phyloP scores from a whole-genome alignment of 306 rosid genomes.

The Erythrophleum fordii region DNA sequence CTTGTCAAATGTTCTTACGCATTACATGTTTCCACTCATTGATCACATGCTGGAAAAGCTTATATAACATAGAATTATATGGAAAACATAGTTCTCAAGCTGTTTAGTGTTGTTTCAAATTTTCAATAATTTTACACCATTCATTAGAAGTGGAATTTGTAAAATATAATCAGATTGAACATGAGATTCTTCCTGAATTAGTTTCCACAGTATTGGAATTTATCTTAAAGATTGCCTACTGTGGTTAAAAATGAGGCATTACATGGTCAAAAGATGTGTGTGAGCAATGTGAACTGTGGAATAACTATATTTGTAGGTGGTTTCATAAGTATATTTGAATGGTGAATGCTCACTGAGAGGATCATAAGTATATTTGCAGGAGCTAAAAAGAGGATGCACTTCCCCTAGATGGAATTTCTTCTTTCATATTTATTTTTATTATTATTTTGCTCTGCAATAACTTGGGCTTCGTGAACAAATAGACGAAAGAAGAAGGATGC shows the following conservation, averaged over 20 bases:
- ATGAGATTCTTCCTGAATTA: background rate
- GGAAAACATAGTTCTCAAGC: background rate
- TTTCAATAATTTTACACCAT: background rate
- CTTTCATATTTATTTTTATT: background rate
- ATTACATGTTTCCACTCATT: background rate
- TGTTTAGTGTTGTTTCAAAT: background rate
- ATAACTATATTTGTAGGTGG: background rate
- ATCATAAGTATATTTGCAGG: background rate
- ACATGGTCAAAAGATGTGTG: background rate
- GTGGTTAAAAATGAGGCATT: background rate
- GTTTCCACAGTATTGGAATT: background rate
- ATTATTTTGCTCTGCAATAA: background rate
- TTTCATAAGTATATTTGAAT: background rate
- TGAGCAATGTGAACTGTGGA: background rate
- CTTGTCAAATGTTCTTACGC: background rate
- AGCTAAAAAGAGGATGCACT: background rate
- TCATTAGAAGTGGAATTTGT: background rate
- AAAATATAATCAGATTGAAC: constrained; percentile 3
- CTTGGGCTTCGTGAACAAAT: background rate
- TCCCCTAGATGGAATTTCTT: background rate
- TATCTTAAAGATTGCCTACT: background rate
- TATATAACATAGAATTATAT: background rate
- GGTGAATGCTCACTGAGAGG: background rate
- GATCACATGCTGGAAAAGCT: background rate
- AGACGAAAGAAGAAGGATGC: background rate